Conservation (phyloP, 176 grass and related monocot species). For the Pharus latifolius region DNA sequence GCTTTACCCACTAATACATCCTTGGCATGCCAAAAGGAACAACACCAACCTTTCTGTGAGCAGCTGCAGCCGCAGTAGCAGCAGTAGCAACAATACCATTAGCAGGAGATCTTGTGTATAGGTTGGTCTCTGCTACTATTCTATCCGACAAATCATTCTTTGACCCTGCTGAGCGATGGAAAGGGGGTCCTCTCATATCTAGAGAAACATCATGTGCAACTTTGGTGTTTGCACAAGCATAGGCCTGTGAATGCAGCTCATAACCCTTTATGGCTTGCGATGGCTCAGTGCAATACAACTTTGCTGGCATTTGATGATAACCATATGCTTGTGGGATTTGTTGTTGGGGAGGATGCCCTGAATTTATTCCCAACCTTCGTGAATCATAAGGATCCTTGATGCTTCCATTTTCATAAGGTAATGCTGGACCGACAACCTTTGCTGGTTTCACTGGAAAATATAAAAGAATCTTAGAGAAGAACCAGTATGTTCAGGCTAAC, state of each 20-base stretch:
- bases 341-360: constrained; percentile 43
- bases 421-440: constrained; percentile 37
- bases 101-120: constrained; percentile 43
- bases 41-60: constrained; percentile 57
- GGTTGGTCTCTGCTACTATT: constrained; percentile 28
- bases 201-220: constrained; percentile 29
- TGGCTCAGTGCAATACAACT: constrained; percentile 21
- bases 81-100: constrained; percentile 54
- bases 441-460: constrained; percentile 28
- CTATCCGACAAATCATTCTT: constrained; percentile 34
- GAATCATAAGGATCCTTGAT: constrained; percentile 30
- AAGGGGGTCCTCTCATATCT: constrained; percentile 54
- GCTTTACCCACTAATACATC: constrained; percentile 45
- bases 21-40: constrained; percentile 55
- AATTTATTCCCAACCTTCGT: constrained; percentile 29
- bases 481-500: background rate
- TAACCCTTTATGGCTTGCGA: constrained; percentile 34
- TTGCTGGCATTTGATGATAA: constrained; percentile 27
- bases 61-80: constrained; percentile 33
- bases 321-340: constrained; percentile 34
- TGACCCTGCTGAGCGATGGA: constrained; percentile 25
- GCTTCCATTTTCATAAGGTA: constrained; percentile 30
- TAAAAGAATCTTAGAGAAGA: background rate
- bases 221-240: constrained; percentile 19
- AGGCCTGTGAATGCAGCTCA: constrained; percentile 19